A percentile compares a stretch with the other conserved stretches of the same genome.
phyloP scores from a whole-genome alignment of 805 yeast genomes.

The Citeromyces matritensis region DNA sequence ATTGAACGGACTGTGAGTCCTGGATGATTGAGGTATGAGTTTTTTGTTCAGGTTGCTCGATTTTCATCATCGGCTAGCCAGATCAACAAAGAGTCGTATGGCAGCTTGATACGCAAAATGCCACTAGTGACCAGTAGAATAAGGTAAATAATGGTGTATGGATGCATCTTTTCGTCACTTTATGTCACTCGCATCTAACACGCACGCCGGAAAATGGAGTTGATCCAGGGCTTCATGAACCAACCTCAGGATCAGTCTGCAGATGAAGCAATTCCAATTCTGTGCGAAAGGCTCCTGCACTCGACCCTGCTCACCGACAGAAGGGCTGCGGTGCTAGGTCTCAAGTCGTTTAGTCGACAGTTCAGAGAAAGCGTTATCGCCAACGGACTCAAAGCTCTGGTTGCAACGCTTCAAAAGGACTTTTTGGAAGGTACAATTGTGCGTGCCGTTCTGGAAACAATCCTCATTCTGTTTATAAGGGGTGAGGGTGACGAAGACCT shows the following conservation, averaged over 20 bases:
- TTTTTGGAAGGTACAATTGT: slow-evolving; percentile 50
- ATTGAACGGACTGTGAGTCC: neutral
- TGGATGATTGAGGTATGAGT: neutral
- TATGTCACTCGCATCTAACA: neutral
- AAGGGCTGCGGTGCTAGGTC: slow-evolving; percentile 78
- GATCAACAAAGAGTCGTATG: neutral
- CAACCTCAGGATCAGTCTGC: slow-evolving; percentile 29
- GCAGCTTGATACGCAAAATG: neutral
- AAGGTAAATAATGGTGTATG: neutral
- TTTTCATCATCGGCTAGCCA: neutral
- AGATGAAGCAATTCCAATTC: slow-evolving; percentile 74
- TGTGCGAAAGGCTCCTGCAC: slow-evolving; percentile 78
- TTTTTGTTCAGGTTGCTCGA: neutral
- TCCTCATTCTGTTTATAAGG: slow-evolving; percentile 66
- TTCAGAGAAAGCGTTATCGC: slow-evolving; percentile 86
- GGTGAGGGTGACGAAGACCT: slow-evolving; percentile 43
- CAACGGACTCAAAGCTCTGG: slow-evolving; percentile 63
- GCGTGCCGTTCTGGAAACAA: slow-evolving; percentile 73
- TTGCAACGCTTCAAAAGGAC: slow-evolving; percentile 52
- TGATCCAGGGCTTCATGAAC: slow-evolving; percentile 16
- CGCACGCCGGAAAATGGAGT: slow-evolving; percentile 10
- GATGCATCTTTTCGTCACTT: neutral
- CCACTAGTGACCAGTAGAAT: neutral
- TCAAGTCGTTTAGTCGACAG: slow-evolving; percentile 79
- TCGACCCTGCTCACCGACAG: slow-evolving; percentile 74